A percentile compares a stretch with the other conserved stretches of the same genome.
phyloP scores from a whole-genome alignment of 345 rosid species.

The Crucihimalaya himalaica region DNA sequence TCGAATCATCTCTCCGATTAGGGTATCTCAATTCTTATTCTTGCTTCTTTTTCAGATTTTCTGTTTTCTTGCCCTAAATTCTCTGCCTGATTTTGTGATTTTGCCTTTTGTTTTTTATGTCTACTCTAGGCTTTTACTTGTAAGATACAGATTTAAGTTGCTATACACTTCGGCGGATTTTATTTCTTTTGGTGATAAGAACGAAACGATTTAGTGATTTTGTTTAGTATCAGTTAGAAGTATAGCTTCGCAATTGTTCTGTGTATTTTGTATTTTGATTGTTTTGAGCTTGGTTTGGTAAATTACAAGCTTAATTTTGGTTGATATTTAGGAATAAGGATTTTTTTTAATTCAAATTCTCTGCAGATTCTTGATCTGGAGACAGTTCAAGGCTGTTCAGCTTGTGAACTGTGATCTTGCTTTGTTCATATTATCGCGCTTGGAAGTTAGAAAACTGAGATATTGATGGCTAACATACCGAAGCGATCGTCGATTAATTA shows the following conservation, averaged over 20 bases:
- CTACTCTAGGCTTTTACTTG: slow-evolving; percentile 1
- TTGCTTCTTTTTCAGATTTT: neutral
- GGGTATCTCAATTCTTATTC: slow-evolving; percentile 39
- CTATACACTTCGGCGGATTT: slow-evolving; percentile 30
- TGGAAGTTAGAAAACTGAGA: slow-evolving; percentile 17
- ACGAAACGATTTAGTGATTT: slow-evolving; percentile 30
- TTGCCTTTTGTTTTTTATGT: slow-evolving; percentile 1
- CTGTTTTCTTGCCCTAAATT: slow-evolving; percentile 36
- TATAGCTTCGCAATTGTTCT: neutral
- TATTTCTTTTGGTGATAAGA: slow-evolving; percentile 30
- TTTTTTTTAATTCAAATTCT: slow-evolving; percentile 16
- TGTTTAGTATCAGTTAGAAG: slow-evolving; percentile 10
- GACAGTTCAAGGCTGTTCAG: neutral
- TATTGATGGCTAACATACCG: slow-evolving; percentile 67
- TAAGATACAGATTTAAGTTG: slow-evolving; percentile 12
- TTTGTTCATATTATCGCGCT: slow-evolving; percentile 15
- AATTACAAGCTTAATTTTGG: neutral
- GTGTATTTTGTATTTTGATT: neutral
- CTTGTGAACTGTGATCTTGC: slow-evolving; percentile 27
- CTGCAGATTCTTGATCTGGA: slow-evolving; percentile 29
- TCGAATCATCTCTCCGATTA: slow-evolving; percentile 25
- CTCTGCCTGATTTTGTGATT: slow-evolving; percentile 18
- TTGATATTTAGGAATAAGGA: neutral
- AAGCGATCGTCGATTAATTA: slow-evolving; percentile 54
- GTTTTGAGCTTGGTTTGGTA: slow-evolving; percentile 34